A percentile compares a stretch with the other conserved stretches of the same genome.
Evolutionary conservation across 2,329 filamentous ascomycete genomes (phyloP).

Genomic region (Talaromyces sp.): DNA sequence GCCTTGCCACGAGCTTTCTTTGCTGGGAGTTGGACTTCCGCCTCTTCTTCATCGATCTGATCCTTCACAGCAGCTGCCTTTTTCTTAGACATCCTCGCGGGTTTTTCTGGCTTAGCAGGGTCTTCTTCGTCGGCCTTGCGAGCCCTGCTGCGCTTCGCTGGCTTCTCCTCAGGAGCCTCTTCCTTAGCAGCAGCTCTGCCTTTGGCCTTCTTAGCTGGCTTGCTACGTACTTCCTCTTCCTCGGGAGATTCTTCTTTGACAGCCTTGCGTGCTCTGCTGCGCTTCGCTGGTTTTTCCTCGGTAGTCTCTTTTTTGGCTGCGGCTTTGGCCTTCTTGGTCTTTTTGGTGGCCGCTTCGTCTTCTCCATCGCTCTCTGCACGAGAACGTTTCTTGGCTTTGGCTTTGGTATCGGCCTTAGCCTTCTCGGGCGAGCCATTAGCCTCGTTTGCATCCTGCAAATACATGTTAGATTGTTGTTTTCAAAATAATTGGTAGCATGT

Average conservation of each 20-base stretch:
- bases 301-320: conserved; percentile 21
- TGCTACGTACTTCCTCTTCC: conserved; percentile 22
- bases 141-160: conserved; percentile 11
- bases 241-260: conserved; percentile 22
- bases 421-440: conserved; percentile 26
- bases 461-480: conserved; percentile 64
- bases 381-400: conserved; percentile 24
- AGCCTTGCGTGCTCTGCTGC: conserved; percentile 7
- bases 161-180: conserved; percentile 16
- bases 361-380: conserved; percentile 20
- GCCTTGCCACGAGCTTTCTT: conserved; percentile 17
- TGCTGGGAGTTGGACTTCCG: conserved; percentile 3
- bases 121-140: conserved; percentile 21
- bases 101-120: neutral
- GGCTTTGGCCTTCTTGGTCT: conserved; percentile 20
- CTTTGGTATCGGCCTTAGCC: conserved; percentile 15
- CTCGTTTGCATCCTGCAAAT: conserved; percentile 51
- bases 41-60: neutral
- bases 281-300: conserved; percentile 20
- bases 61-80: conserved; percentile 9
- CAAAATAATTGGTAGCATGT: neutral
- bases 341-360: conserved; percentile 24
- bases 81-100: conserved; percentile 25
- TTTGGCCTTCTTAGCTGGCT: conserved; percentile 14
- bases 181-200: conserved; percentile 14